Conservation (phyloP, 179 eudicot species). For the Heliamphora pulchella region DNA sequence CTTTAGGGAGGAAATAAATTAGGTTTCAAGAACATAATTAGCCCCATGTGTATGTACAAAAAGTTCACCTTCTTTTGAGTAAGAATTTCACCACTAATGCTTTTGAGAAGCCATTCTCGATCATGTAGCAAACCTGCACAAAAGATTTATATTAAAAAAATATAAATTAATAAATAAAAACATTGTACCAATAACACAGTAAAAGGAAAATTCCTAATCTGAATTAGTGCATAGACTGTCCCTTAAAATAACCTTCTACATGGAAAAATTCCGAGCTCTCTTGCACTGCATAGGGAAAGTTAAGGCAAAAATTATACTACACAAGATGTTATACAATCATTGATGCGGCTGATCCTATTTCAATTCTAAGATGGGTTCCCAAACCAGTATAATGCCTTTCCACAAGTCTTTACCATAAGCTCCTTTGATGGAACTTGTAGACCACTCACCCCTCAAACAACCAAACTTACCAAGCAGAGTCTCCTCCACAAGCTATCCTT, state of each 20-base stretch:
- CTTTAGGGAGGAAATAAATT: too few species aligned
- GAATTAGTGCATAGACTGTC: not conserved
- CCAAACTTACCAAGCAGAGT: too few species aligned
- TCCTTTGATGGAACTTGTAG: too few species aligned
- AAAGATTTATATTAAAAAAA: too few species aligned
- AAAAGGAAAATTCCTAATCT: not conserved
- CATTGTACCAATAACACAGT: too few species aligned
- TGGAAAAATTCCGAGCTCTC: not conserved
- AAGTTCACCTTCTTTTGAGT: slow-evolving; percentile 81
- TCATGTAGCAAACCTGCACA: slow-evolving; percentile 74
- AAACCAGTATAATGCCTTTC: too few species aligned
- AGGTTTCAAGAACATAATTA: too few species aligned
- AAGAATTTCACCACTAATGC: slow-evolving; percentile 74
- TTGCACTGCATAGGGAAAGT: not conserved
- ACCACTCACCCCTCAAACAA: too few species aligned
- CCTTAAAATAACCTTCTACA: not conserved
- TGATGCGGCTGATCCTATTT: not conserved
- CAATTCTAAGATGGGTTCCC: not conserved
- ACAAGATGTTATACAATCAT: not conserved
- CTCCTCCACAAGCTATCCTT: too few species aligned
- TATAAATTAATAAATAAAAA: too few species aligned
- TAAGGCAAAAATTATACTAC: not conserved
- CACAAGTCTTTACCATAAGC: too few species aligned
- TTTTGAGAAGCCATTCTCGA: slow-evolving; percentile 90
- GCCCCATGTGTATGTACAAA: not conserved